phyloP scores from a whole-genome alignment of 768 basidiomycete species.

The Mycena filopes region DNA sequence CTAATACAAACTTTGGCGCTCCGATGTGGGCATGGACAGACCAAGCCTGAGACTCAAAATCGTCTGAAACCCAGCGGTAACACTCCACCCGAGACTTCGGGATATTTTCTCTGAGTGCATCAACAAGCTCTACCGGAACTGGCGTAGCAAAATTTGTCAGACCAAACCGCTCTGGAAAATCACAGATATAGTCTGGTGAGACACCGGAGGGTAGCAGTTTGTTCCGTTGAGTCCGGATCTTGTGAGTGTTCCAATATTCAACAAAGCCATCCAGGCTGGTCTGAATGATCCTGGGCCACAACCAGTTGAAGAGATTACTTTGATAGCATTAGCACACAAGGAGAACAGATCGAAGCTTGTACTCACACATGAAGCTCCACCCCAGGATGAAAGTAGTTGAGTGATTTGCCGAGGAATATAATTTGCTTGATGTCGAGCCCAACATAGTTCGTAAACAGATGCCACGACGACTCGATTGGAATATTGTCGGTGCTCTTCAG shows the following conservation, averaged over 20 bases:
- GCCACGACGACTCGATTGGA: constrained; percentile 37
- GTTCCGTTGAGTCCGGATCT: constrained; percentile 14
- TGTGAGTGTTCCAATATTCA: constrained; percentile 39
- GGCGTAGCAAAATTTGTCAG: constrained; percentile 6
- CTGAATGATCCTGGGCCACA: constrained; percentile 41
- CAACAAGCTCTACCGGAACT: background rate
- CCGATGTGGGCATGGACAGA: constrained; percentile 22
- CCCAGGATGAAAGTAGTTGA: constrained; percentile 9
- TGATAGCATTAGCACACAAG: background rate
- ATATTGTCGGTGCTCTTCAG: constrained; percentile 9
- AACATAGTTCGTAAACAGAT: constrained; percentile 30
- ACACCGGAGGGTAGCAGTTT: constrained; percentile 27
- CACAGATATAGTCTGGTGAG: constrained; percentile 14
- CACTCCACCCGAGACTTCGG: constrained; percentile 27
- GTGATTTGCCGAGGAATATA: constrained; percentile 18
- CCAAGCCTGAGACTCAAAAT: constrained; percentile 16
- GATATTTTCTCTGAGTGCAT: constrained; percentile 12
- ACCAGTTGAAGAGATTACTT: constrained; percentile 38
- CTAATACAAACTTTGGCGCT: constrained; percentile 5
- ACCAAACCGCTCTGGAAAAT: constrained; percentile 24
- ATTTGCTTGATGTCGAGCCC: constrained; percentile 24
- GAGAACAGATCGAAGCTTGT: background rate
- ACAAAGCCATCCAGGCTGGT: constrained; percentile 32
- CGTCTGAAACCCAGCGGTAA: constrained; percentile 23
- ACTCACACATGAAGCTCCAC: constrained; percentile 17